Evolutionary conservation across 176 grass and related monocot genomes (phyloP).

Genomic region (Oropetium thomaeum): DNA sequence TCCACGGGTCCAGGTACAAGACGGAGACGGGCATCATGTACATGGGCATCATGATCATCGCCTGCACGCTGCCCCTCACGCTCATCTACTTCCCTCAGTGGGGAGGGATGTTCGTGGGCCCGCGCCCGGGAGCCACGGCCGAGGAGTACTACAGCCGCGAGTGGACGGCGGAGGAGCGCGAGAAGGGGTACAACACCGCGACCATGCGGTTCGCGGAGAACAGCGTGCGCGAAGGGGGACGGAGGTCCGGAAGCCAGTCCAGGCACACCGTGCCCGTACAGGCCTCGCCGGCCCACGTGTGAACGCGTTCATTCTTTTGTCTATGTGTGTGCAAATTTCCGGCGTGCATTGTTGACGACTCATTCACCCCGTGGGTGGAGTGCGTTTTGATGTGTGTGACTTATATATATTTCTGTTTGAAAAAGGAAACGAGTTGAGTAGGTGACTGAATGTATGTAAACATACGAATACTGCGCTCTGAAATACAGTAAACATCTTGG

Average conservation of each 20-base stretch:
- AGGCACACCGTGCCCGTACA: conserved; percentile 62
- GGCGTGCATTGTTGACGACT: neutral
- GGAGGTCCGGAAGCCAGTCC: conserved; percentile 5
- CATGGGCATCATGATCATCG: conserved; percentile 95
- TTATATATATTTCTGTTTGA: neutral
- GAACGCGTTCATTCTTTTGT: conserved; percentile 3
- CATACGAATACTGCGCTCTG: too few species aligned
- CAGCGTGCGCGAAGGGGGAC: conserved; percentile 59
- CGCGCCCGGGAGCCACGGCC: conserved; percentile 35
- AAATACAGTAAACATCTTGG: too few species aligned
- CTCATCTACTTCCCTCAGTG: conserved; percentile 5
- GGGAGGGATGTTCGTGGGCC: conserved; percentile 56
- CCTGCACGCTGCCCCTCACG: conserved; percentile 62
- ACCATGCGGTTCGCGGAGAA: conserved; percentile 77
- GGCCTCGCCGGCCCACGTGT: conserved; percentile 31
- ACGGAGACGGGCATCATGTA: conserved; percentile 83
- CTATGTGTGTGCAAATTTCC: neutral
- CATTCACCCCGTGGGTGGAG: neutral
- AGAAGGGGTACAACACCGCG: conserved; percentile 34
- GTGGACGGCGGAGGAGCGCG: conserved; percentile 62
- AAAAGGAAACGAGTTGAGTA: too few species aligned
- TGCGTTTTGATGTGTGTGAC: neutral
- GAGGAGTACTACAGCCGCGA: conserved; percentile 61
- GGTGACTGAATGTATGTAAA: too few species aligned
- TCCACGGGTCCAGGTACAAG: conserved; percentile 59